Evolutionary conservation across 148 eudicot genomes (phyloP).

Genomic region (Diospyros kaki): DNA sequence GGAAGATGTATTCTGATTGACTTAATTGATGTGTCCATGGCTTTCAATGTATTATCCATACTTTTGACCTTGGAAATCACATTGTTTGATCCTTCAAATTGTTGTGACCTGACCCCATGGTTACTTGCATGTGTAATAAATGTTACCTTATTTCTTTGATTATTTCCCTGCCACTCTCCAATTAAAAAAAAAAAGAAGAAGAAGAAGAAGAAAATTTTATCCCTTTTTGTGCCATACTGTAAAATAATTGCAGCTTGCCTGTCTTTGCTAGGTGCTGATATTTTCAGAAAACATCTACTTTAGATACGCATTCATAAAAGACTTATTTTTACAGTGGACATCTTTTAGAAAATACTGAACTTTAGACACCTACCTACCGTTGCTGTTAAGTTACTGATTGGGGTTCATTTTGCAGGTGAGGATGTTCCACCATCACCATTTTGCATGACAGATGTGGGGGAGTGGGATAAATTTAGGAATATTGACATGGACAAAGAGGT

Average conservation of each 20-base stretch:
- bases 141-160: too few relatives aligned
- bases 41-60: too few relatives aligned
- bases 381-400: constrained; percentile 14
- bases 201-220: too few relatives aligned
- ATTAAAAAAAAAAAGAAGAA: too few relatives aligned
- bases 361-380: neutral
- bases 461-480: constrained; percentile 87
- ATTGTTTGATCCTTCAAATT: too few relatives aligned
- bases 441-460: constrained; percentile 63
- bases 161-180: too few relatives aligned
- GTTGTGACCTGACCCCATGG: too few relatives aligned
- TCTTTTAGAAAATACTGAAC: neutral
- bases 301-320: neutral
- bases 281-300: neutral
- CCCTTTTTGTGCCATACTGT: neutral
- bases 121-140: too few relatives aligned
- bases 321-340: neutral
- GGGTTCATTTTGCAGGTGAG: constrained; percentile 59
- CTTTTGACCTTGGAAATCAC: too few relatives aligned
- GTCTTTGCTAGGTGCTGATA: neutral
- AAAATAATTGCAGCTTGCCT: neutral
- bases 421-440: constrained; percentile 73
- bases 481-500: constrained; percentile 99
- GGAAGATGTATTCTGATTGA: too few relatives aligned
- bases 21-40: too few relatives aligned